Evolutionary conservation across 1,284 basidiomycete genomes (phyloP).

Genomic region (Leccinum pachyderme): DNA sequence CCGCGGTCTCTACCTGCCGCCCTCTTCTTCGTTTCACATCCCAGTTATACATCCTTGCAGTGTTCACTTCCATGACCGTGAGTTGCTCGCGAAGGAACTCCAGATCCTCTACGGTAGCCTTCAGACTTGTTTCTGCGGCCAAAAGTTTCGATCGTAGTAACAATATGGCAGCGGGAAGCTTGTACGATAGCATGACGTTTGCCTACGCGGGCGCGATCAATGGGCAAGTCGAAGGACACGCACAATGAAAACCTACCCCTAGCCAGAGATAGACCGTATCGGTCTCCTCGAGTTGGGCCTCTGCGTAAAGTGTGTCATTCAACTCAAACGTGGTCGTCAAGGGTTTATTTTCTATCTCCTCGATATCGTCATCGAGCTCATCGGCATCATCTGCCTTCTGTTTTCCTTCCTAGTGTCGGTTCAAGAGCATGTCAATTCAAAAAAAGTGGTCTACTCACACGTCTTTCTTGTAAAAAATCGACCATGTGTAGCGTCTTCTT

Average conservation of each 20-base stretch:
- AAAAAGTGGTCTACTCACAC: slow-evolving; percentile 43
- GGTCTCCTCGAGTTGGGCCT: slow-evolving; percentile 84
- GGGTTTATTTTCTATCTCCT: slow-evolving; percentile 44
- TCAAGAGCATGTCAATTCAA: background rate
- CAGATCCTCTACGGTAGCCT: slow-evolving; percentile 81
- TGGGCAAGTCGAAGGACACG: background rate
- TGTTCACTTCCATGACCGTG: slow-evolving; percentile 98
- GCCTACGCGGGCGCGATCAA: slow-evolving; percentile 53
- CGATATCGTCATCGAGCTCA: slow-evolving; percentile 49
- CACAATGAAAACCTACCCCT: slow-evolving; percentile 65
- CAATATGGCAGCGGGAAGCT: slow-evolving; percentile 75
- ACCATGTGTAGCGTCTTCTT: slow-evolving; percentile 92
- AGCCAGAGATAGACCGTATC: slow-evolving; percentile 95
- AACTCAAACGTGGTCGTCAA: slow-evolving; percentile 91
- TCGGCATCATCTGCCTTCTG: slow-evolving; percentile 44
- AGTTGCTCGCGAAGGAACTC: slow-evolving; percentile 95
- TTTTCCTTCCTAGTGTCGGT: slow-evolving; percentile 55
- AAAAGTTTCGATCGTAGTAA: slow-evolving; percentile 80
- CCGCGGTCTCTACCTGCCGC: slow-evolving; percentile 40
- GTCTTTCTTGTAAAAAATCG: slow-evolving; percentile 72
- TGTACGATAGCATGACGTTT: slow-evolving; percentile 97
- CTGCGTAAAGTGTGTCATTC: slow-evolving; percentile 93
- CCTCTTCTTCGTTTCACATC: slow-evolving; percentile 85
- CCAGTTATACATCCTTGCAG: slow-evolving; percentile 95
- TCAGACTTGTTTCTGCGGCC: slow-evolving; percentile 68